Evolutionary conservation across 2,329 filamentous ascomycete genomes (phyloP).

Genomic region (Monilinia fructicola): DNA sequence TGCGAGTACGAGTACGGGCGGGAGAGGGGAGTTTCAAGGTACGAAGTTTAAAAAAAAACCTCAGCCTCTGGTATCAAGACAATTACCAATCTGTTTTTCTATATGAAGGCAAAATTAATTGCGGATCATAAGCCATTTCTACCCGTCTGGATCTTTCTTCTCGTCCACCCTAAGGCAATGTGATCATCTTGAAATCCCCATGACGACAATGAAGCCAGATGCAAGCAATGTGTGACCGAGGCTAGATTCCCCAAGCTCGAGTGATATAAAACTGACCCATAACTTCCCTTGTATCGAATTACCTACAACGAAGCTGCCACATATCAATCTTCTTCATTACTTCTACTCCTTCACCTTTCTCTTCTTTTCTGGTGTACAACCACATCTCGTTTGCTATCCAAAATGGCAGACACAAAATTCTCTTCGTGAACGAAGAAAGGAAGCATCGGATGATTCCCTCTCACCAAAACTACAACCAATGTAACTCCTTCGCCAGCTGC

Average conservation of each 20-base stretch:
- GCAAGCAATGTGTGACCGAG: constrained; percentile 5
- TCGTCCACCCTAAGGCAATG: constrained; percentile 8
- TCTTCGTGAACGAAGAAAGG: constrained; percentile 18
- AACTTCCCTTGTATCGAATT: constrained; percentile 15
- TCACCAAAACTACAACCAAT: constrained; percentile 1
- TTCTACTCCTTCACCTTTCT: neutral
- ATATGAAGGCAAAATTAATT: neutral
- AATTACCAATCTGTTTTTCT: constrained; percentile 15
- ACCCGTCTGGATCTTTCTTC: neutral
- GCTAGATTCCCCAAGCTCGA: constrained; percentile 13
- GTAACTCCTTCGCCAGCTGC: neutral
- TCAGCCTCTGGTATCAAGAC: neutral
- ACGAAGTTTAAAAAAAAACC: neutral
- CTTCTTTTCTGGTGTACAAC: neutral
- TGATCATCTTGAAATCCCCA: constrained; percentile 1
- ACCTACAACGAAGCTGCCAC: constrained; percentile 14
- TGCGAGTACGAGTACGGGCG: neutral
- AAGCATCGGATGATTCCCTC: neutral
- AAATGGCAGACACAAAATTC: constrained; percentile 11
- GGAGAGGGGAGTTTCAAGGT: neutral
- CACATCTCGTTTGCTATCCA: neutral
- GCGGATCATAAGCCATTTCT: neutral
- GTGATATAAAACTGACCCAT: neutral
- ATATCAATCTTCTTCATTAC: neutral
- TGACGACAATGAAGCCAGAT: constrained; percentile 5